Base-by-base conservation (phyloP, 106 monocot species). In the Iris macrosiphon region DNA sequence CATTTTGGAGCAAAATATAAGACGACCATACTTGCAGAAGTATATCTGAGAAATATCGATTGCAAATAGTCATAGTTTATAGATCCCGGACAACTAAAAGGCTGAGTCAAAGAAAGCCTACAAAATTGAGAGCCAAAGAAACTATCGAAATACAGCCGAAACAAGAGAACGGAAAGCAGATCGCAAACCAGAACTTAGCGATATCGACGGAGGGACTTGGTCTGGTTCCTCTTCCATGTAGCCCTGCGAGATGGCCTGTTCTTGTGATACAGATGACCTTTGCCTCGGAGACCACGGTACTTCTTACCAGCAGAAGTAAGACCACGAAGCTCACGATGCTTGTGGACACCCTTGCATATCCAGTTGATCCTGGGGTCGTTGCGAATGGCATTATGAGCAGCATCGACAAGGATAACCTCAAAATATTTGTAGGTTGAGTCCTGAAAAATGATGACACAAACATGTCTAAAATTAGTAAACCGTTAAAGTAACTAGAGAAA, bases 181-280 rank as follows among this genome's bases (percentile, higher is more conserved):
- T 33, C 8, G 8, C 33, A 4, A 33, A 33, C 33, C 8, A 33
- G 3, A 3, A 33, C 3, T 75, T 49, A 81, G 45, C 82, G 82
- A 26, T 76, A 82, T 30, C 82, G 72, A 45, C 82, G 76, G 15
- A 82, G 82, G 6, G 76, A 82, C 45, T 64, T 12, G 16, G 82
- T 76, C 49, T 82, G 76, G 72, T 76, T 72, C 59, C 72, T 69
- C 76, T 85, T 85, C 85, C 79, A 85, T 42, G 85, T 85, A 7
- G 85, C 85, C 55, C 85, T 61, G 49, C 85, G 70, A 1, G 85
- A 85, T 12, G 85, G 85, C 37, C 85, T 52, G 51, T 55, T 53
- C 64, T 85, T 79, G 85, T 72, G 68, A 56, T 75, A 45, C 12
- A 64, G 51, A 31, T 75, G 75, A 8, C 79, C 76, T 28, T 76